phyloP scores from a whole-genome alignment of 177 flowering plant genomes.

The Vitis hybrid region DNA sequence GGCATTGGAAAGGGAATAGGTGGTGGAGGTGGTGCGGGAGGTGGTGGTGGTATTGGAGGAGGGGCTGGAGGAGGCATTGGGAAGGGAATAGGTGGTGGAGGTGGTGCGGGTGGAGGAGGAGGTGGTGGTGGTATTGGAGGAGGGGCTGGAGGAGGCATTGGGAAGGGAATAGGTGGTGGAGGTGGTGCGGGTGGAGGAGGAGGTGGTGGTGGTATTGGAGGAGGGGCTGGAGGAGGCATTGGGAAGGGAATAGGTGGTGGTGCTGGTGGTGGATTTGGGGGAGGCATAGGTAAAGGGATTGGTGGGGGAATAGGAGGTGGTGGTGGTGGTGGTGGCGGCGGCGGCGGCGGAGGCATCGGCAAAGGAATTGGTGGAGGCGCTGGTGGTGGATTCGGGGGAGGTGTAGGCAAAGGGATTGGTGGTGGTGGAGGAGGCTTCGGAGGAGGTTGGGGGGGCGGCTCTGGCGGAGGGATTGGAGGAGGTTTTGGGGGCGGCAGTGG shows the following conservation, averaged over 20 bases:
- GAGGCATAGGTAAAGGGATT: conserved; percentile 5
- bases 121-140: conserved; percentile 8
- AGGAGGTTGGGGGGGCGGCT: conserved; percentile 8
- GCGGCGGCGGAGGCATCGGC: conserved; percentile 8
- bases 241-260: conserved; percentile 4
- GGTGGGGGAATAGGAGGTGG: conserved; percentile 13
- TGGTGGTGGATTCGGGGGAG: conserved; percentile 4
- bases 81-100: not conserved
- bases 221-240: conserved; percentile 3
- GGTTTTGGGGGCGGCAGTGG: conserved; percentile 10
- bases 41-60: conserved; percentile 4
- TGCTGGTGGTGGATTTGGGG: conserved; percentile 4
- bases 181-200: conserved; percentile 5
- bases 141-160: conserved; percentile 8
- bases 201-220: conserved; percentile 11
- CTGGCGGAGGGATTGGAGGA: conserved; percentile 9
- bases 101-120: not conserved
- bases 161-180: conserved; percentile 2
- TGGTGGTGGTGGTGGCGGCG: conserved; percentile 4
- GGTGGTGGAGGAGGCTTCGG: conserved; percentile 9
- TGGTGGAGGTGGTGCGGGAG: not conserved
- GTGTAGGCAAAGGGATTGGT: conserved; percentile 12
- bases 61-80: conserved; percentile 3
- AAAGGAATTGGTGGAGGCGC: conserved; percentile 3
- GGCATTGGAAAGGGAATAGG: conserved; percentile 2